Evolutionary conservation across 2,329 filamentous ascomycete genomes (phyloP), one percentile per base, ranked within the genome.

Genomic region (Penicillium sp.): DNA sequence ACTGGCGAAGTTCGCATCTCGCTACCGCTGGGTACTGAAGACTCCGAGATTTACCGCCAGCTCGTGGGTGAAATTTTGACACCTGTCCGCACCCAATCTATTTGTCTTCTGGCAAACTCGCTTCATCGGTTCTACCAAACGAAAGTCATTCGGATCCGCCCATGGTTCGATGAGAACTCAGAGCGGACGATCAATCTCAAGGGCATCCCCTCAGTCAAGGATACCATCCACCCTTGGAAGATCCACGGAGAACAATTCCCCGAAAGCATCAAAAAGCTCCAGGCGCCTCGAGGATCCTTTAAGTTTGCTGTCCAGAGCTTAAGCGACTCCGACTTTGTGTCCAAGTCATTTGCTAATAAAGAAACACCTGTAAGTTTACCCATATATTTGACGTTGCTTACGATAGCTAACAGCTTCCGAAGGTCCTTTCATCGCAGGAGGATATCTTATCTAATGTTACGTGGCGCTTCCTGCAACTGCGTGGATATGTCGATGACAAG

Each of bases 401-500:
- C n/a, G 30, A 56, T 60, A 43, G 61, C 60, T 52, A 40, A 55
- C 30, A 16, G 54, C 52, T n/a, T 6, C 17, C 10, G 17, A 33
- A 82, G 75, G 67, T 70, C 14, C 70, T 83, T 9, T 84, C 81
- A 56, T 84, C 87, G n/a, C 84, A 88, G 60, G 82, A 88, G 16
- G 89, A 94, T 66, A 82, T 93, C 52, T 77, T 83, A 25, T 78
- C 91, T 17, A 90, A 96, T 65, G 84, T 88, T 7, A 82, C 93
- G 56, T 97, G 91, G 88, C 85, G 91, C 53, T 94, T 97, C 74
- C 81, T 99, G 22, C 90, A 96, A 69, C 81, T 97, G 46, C 86
- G 92, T 56, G 91, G 88, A 25, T 99, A 97, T 67, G 81, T 96
- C 44, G 85, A 94, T 63, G 80, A 84, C 45, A 82, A 84, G 56